A percentile compares a stretch with the other conserved stretches of the same genome.
These are phyloP conservation scores for Debaryomycetaceae sp. DNA, from an alignment of 1,139 yeast species.

Conservation along the genomic window DNA sequence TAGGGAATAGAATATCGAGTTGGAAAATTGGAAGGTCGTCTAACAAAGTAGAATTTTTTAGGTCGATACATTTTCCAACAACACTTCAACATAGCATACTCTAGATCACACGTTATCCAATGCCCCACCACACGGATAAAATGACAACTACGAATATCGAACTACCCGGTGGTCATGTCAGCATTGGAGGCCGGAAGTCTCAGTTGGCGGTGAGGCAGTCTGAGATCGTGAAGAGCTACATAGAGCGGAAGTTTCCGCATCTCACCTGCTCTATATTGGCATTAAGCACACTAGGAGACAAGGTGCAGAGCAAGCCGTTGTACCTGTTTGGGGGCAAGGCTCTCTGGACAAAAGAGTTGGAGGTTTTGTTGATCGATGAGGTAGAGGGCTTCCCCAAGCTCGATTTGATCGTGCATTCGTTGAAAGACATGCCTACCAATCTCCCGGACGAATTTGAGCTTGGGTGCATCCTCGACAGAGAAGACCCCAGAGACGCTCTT, in stretches of 20 bases:
- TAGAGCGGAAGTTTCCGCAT: conserved; percentile 59
- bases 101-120: background rate
- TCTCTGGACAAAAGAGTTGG: conserved; percentile 94
- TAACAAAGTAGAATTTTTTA: background rate
- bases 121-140: conserved; percentile 5
- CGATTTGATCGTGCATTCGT: conserved; percentile 88
- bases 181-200: conserved; percentile 88
- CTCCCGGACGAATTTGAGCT: conserved; percentile 87
- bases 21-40: background rate
- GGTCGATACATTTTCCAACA: background rate
- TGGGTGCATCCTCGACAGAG: conserved; percentile 83
- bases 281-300: conserved; percentile 85
- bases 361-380: conserved; percentile 62
- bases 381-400: conserved; percentile 65
- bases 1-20: background rate
- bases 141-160: conserved; percentile 1
- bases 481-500: conserved; percentile 92
- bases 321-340: conserved; percentile 96
- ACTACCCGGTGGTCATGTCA: conserved; percentile 15
- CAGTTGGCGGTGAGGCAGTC: conserved; percentile 84
- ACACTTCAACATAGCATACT: background rate
- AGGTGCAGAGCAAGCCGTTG: conserved; percentile 77
- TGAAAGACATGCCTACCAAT: conserved; percentile 92
- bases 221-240: conserved; percentile 62
- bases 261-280: conserved; percentile 67